Conservation (phyloP, 441 rosid species). For the Croton laevigatus region DNA sequence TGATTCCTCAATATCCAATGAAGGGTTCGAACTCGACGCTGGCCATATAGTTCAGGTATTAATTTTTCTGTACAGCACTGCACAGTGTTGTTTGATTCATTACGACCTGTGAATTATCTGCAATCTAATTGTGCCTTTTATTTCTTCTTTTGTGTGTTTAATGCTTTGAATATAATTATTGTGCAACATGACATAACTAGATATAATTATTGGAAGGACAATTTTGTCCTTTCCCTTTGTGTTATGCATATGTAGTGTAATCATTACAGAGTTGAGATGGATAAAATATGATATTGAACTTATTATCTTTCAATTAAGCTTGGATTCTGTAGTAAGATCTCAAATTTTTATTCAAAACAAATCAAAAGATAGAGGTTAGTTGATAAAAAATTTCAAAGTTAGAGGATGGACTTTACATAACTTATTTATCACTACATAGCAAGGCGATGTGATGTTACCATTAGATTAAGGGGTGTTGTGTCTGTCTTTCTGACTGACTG, state of each 20-base stretch:
- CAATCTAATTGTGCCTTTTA: not conserved
- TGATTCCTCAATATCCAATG: conserved; percentile 89
- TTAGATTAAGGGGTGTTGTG: not conserved
- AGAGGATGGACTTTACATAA: not conserved
- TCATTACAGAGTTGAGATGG: not conserved
- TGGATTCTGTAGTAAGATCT: not conserved
- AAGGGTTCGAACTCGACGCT: conserved; percentile 87
- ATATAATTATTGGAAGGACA: no score
- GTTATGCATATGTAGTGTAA: no score
- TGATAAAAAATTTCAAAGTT: not conserved
- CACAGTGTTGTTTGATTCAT: not conserved
- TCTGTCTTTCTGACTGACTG: not conserved
- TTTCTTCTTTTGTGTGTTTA: not conserved
- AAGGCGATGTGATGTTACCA: not conserved
- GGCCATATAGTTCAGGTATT: conserved; percentile 79
- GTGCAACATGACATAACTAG: no score
- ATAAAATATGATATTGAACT: conserved; percentile 5
- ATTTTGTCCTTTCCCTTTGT: no score
- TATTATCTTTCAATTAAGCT: not conserved
- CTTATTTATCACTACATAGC: conserved; percentile 1
- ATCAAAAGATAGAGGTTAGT: not conserved
- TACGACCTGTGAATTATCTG: not conserved
- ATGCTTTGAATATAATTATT: not conserved
- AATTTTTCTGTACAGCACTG: conserved; percentile 4
- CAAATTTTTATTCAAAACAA: not conserved